Conservation (phyloP, 2,329 filamentous ascomycete species). For the Hypoxylon sp. region DNA sequence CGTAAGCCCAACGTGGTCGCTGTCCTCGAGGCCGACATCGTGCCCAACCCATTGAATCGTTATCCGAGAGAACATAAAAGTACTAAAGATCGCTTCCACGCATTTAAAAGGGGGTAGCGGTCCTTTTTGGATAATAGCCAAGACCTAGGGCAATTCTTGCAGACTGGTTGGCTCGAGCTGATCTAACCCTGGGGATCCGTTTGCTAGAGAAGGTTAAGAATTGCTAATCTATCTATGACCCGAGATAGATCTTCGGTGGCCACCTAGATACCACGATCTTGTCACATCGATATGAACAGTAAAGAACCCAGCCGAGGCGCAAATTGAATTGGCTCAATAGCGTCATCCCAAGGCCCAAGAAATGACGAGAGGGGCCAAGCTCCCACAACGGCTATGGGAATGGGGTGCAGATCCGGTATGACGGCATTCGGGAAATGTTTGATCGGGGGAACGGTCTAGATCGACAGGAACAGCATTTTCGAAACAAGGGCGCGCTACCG, state of each 20-base stretch:
- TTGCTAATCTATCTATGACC: not conserved
- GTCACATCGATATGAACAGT: constrained; percentile 3
- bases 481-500: constrained; percentile 40
- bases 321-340: constrained; percentile 33
- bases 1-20: constrained; percentile 31
- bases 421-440: constrained; percentile 38
- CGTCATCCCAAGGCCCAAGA: constrained; percentile 17
- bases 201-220: not conserved
- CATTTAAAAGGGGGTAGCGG: not conserved
- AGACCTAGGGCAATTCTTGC: not conserved
- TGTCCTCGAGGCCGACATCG: constrained; percentile 15
- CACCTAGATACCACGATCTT: constrained; percentile 3
- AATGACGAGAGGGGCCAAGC: constrained; percentile 27
- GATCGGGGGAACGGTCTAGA: constrained; percentile 33
- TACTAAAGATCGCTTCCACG: constrained; percentile 7
- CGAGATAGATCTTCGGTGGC: constrained; percentile 6
- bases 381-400: constrained; percentile 27
- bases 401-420: constrained; percentile 39
- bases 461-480: constrained; percentile 39
- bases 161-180: constrained; percentile 13
- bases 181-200: not conserved
- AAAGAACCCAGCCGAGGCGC: constrained; percentile 3
- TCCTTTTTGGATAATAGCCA: not conserved
- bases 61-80: not conserved
- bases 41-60: constrained; percentile 14